Percentiles rank a stretch among this genome's conserved stretches.
Evolutionary conservation across 805 yeast genomes (phyloP).

Genomic region (Cyberlindnera bimundalis): DNA sequence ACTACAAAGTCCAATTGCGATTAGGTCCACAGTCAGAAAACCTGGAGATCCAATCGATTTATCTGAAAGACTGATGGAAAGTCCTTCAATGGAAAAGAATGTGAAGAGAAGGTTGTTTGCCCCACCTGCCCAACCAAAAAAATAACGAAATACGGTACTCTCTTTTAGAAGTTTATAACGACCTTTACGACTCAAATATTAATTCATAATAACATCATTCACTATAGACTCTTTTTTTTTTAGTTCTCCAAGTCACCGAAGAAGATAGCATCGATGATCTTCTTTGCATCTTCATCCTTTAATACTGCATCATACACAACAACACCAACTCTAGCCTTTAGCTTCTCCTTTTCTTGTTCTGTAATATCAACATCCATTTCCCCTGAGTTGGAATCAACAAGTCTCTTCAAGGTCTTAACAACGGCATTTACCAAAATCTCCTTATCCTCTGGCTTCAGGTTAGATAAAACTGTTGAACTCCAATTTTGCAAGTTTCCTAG

Average conservation of each 20-base stretch:
- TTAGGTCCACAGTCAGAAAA: conserved; percentile 17
- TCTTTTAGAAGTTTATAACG: too few species aligned
- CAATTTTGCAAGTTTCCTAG: conserved; percentile 83
- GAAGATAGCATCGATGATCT: conserved; percentile 60
- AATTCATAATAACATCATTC: conserved; percentile 2
- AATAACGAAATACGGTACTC: too few species aligned
- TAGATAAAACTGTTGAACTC: conserved; percentile 56
- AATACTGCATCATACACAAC: conserved; percentile 48
- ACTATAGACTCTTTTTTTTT: too few species aligned
- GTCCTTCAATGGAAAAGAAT: conserved; percentile 20
- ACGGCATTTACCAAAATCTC: conserved; percentile 46
- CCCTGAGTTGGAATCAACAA: conserved; percentile 30
- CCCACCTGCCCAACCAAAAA: conserved; percentile 19
- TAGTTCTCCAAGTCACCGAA: conserved; percentile 52
- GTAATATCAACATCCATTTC: conserved; percentile 37
- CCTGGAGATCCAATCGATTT: conserved; percentile 22
- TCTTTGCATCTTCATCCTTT: conserved; percentile 44
- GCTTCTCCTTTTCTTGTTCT: conserved; percentile 37
- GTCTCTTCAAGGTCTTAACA: conserved; percentile 50
- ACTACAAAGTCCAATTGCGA: conserved; percentile 23
- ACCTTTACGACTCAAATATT: conserved; percentile 2
- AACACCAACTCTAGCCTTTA: conserved; percentile 59
- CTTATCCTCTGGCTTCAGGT: conserved; percentile 40
- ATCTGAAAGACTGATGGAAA: conserved; percentile 24
- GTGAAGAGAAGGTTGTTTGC: conserved; percentile 37